Percentiles rank a stretch among this genome's conserved stretches.
Conservation (phyloP, 177 flowering plant species). For the Vitis hybrid region DNA sequence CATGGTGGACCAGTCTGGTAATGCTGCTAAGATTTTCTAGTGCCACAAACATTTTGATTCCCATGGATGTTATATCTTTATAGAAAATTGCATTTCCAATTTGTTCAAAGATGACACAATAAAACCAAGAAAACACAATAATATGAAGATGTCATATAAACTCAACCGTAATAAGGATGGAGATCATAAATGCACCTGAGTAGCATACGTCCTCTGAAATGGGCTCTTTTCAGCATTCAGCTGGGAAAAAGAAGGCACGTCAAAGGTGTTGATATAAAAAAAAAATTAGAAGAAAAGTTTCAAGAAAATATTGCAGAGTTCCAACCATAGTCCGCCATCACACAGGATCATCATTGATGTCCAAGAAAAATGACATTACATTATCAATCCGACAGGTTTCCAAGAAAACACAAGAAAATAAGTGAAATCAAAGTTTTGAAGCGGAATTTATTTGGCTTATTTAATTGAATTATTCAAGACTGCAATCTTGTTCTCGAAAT, state of each 20-base stretch:
- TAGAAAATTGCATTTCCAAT: no score
- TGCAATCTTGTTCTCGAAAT: no score
- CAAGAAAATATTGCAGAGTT: background rate
- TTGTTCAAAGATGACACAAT: no score
- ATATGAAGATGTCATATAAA: background rate
- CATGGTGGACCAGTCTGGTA: no score
- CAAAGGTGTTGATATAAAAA: background rate
- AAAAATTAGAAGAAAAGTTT: background rate
- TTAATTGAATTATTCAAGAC: no score
- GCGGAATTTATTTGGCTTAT: no score
- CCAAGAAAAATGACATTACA: background rate
- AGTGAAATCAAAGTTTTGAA: background rate
- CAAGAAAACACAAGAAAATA: background rate
- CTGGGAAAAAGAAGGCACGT: conserved; percentile 33
- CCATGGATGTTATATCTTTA: no score
- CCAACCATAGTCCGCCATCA: no score
- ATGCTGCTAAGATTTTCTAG: no score
- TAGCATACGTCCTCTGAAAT: conserved; percentile 85
- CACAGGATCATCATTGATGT: no score
- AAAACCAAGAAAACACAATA: no score
- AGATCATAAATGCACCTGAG: conserved; percentile 53
- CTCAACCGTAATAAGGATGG: background rate
- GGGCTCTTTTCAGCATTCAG: conserved; percentile 90
- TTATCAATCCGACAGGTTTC: background rate
- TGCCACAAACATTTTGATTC: no score